Evolutionary conservation across 441 rosid species (phyloP).

Genomic region (Cnidoscolus chayamansa): DNA sequence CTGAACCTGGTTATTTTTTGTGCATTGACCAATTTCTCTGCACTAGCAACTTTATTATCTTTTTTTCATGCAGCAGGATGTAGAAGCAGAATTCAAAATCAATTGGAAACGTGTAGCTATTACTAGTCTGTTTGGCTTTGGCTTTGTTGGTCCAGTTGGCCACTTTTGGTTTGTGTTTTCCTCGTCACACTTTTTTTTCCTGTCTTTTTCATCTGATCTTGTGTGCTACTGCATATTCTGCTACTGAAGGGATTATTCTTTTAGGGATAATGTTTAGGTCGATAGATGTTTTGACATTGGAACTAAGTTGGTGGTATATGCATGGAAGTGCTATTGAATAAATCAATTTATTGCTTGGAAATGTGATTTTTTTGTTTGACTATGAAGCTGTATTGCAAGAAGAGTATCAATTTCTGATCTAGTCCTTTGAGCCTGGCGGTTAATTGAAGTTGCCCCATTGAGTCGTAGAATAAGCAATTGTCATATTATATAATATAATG

Average conservation of each 20-base stretch:
- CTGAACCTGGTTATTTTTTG: conserved; percentile 10
- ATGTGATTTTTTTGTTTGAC: neutral
- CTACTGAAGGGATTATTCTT: neutral
- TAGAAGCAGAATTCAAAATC: conserved; percentile 51
- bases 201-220: conserved; percentile 18
- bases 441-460: neutral
- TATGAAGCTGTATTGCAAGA: neutral
- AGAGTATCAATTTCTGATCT: neutral
- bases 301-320: neutral
- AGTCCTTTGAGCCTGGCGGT: neutral
- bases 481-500: too few species aligned
- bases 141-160: conserved; percentile 94
- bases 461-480: too few species aligned
- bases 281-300: neutral
- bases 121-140: conserved; percentile 82
- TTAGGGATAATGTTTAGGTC: neutral
- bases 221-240: neutral
- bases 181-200: conserved; percentile 16
- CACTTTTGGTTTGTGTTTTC: conserved; percentile 75
- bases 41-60: conserved; percentile 16
- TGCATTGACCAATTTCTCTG: conserved; percentile 12
- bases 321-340: conserved; percentile 11
- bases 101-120: conserved; percentile 84
- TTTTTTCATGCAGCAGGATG: conserved; percentile 44
- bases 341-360: neutral